Conservation (phyloP, 2,329 filamentous ascomycete genomes). For the Sporothrix sp. region DNA sequence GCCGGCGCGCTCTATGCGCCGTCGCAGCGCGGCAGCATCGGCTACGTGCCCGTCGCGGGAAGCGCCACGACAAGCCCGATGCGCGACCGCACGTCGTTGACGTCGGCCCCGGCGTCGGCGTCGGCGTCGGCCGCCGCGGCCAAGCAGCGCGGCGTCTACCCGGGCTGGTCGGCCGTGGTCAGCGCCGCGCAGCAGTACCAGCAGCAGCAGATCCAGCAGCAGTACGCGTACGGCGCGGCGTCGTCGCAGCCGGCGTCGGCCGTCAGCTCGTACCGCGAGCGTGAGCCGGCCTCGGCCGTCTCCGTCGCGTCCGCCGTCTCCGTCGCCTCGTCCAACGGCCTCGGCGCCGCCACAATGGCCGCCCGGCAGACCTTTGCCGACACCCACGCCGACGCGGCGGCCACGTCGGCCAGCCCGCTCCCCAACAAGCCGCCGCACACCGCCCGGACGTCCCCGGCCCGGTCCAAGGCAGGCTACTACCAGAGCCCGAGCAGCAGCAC, state of each 20-base stretch:
- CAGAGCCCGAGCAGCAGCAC: too few relatives aligned
- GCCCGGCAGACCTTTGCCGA: not conserved
- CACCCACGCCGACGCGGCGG: not conserved
- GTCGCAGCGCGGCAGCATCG: not conserved
- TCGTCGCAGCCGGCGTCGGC: not conserved
- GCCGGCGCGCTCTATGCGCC: conserved; percentile 7
- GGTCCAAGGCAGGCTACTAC: too few relatives aligned
- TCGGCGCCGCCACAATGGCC: conserved; percentile 6
- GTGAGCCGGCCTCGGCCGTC: not conserved
- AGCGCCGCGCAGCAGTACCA: conserved; percentile 7
- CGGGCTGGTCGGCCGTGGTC: conserved; percentile 11
- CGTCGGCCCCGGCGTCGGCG: not conserved
- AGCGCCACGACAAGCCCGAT: too few relatives aligned
- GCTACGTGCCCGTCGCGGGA: too few relatives aligned
- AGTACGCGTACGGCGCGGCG: not conserved
- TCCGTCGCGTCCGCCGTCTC: not conserved
- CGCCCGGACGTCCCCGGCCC: too few relatives aligned
- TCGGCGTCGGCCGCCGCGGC: not conserved
- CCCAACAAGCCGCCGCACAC: not conserved
- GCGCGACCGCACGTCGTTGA: too few relatives aligned
- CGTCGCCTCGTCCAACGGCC: not conserved
- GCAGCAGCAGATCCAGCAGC: not conserved
- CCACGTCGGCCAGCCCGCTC: not conserved
- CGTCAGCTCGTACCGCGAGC: not conserved
- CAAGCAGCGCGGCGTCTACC: conserved; percentile 6